Percentiles rank a stretch among this genome's conserved stretches.
phyloP scores from a whole-genome alignment of 345 rosid species.

The Moricandia moricandioides region DNA sequence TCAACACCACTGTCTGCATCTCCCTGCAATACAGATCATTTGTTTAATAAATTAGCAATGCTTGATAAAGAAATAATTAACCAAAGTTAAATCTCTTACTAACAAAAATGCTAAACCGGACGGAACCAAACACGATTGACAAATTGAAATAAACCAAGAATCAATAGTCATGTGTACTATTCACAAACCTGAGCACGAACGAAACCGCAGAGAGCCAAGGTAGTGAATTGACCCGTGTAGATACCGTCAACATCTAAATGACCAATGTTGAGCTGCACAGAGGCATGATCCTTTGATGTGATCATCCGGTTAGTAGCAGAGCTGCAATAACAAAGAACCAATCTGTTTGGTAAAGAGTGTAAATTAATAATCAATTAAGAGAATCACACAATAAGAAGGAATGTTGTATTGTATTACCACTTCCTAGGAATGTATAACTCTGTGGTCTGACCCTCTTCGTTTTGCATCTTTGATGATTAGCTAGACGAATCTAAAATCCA shows the following conservation, averaged over 20 bases:
- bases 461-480: conserved; percentile 56
- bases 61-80: neutral
- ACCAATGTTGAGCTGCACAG: conserved; percentile 48
- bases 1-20: conserved; percentile 68
- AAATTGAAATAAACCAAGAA: neutral
- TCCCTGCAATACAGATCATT: conserved; percentile 41
- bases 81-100: neutral
- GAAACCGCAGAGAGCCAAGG: conserved; percentile 65
- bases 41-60: neutral
- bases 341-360: neutral
- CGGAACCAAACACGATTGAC: neutral
- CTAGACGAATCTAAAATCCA: conserved; percentile 13
- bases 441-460: conserved; percentile 76
- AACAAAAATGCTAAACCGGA: neutral
- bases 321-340: conserved; percentile 35
- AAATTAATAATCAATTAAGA: neutral
- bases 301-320: conserved; percentile 66
- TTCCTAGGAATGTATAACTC: conserved; percentile 87
- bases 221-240: conserved; percentile 49
- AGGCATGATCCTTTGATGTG: conserved; percentile 54
- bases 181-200: conserved; percentile 63
- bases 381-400: neutral
- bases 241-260: conserved; percentile 59
- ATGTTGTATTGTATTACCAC: conserved; percentile 39
- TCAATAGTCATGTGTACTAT: neutral